Conservation (phyloP, 2,329 filamentous ascomycete genomes). For the Penicillium sp. region DNA sequence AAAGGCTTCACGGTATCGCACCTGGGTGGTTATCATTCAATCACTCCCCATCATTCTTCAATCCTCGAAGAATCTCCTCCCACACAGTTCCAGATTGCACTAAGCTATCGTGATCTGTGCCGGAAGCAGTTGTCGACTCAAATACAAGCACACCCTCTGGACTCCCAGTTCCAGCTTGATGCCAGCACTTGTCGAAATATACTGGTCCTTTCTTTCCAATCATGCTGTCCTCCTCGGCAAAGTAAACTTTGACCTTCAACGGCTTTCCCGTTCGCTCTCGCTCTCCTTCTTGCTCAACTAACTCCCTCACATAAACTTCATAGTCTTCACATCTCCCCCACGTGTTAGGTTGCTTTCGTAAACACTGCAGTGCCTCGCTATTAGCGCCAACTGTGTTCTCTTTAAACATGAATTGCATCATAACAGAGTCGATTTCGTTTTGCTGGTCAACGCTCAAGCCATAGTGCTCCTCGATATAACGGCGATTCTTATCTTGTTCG, state of each 20-base stretch:
- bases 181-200: constrained; percentile 49
- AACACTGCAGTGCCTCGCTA: constrained; percentile 41
- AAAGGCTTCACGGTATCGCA: no score
- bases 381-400: constrained; percentile 41
- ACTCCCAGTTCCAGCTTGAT: constrained; percentile 16
- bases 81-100: constrained; percentile 17
- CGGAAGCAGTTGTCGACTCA: constrained; percentile 27
- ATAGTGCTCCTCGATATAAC: constrained; percentile 21
- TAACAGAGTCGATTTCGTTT: constrained; percentile 17
- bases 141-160: constrained; percentile 37
- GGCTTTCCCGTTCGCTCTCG: background rate
- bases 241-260: constrained; percentile 36
- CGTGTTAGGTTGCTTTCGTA: constrained; percentile 32
- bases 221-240: constrained; percentile 46
- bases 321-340: constrained; percentile 45
- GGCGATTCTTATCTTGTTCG: constrained; percentile 14
- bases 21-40: background rate
- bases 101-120: constrained; percentile 45
- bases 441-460: constrained; percentile 15
- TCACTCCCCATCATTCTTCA: background rate
- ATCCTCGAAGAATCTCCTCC: constrained; percentile 15
- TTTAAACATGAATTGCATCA: constrained; percentile 20
- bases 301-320: constrained; percentile 15
- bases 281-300: constrained; percentile 14
- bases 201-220: constrained; percentile 44